These are phyloP conservation scores for Candida michaelii DNA, from an alignment of 805 yeast genomes.

Conservation along the genomic window DNA sequence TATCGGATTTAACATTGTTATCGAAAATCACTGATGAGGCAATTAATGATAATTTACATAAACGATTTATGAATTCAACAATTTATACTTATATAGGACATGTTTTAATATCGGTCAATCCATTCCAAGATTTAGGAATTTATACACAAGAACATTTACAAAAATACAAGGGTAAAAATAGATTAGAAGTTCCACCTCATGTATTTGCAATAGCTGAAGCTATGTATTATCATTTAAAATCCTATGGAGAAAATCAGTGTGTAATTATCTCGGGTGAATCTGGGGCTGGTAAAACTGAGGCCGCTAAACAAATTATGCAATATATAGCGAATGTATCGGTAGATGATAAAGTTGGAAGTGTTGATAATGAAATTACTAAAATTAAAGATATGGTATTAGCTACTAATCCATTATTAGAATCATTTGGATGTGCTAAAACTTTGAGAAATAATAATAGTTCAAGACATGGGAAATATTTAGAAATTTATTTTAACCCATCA, in stretches of 20 bases:
- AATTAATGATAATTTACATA: constrained; percentile 86
- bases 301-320: constrained; percentile 97
- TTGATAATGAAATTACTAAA: constrained; percentile 56
- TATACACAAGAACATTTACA: constrained; percentile 78
- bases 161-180: constrained; percentile 84
- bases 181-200: constrained; percentile 97
- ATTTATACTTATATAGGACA: constrained; percentile 94
- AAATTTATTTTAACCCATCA: constrained; percentile 73
- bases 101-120: constrained; percentile 93
- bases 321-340: constrained; percentile 90
- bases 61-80: constrained; percentile 83
- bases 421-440: constrained; percentile 93
- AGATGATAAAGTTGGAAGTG: constrained; percentile 41
- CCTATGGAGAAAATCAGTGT: constrained; percentile 93
- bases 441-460: constrained; percentile 86
- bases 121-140: constrained; percentile 94
- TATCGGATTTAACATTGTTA: constrained; percentile 86
- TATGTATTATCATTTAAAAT: constrained; percentile 92
- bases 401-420: constrained; percentile 87
- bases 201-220: constrained; percentile 97
- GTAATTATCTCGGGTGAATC: constrained; percentile 97
- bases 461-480: constrained; percentile 90
- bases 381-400: constrained; percentile 98
- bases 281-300: constrained; percentile 98
- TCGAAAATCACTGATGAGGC: constrained; percentile 88